These are phyloP conservation scores for Aspergillus carbonarius DNA, from an alignment of 2,329 filamentous ascomycete genomes.

Conservation along the genomic window DNA sequence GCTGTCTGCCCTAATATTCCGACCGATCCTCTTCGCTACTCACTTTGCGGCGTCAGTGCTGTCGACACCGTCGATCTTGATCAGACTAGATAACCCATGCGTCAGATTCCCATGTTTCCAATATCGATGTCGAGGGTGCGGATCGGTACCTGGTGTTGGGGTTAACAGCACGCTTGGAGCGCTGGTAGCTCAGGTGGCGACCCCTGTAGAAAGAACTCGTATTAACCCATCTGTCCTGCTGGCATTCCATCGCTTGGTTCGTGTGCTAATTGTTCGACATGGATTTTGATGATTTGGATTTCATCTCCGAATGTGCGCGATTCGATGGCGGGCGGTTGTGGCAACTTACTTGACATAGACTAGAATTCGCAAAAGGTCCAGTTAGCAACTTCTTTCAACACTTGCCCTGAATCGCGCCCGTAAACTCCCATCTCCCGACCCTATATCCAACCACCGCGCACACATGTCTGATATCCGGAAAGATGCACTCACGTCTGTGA, in stretches of 20 bases:
- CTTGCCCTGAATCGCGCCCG: background rate
- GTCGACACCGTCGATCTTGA: conserved; percentile 99
- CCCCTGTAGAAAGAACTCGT: conserved; percentile 61
- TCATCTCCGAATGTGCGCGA: conserved; percentile 20
- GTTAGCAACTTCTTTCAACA: conserved; percentile 29
- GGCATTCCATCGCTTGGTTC: conserved; percentile 13
- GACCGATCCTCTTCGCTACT: conserved; percentile 17
- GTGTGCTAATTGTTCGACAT: conserved; percentile 10
- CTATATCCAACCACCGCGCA: conserved; percentile 13
- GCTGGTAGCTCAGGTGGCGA: conserved; percentile 97
- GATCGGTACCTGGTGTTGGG: conserved; percentile 66
- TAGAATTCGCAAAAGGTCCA: conserved; percentile 41
- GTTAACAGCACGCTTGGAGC: conserved; percentile 87
- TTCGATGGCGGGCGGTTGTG: conserved; percentile 23
- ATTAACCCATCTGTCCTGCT: conserved; percentile 33
- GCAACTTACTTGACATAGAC: conserved; percentile 86
- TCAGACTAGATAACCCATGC: conserved; percentile 58
- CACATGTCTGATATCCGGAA: conserved; percentile 16
- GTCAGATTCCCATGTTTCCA: conserved; percentile 25
- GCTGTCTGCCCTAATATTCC: conserved; percentile 11
- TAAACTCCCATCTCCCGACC: conserved; percentile 6
- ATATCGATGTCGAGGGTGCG: conserved; percentile 10
- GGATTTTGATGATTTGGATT: conserved; percentile 15
- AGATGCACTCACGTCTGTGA: conserved; percentile 74
- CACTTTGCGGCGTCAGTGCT: conserved; percentile 85